These are phyloP conservation scores for Rhizophagus sp. DNA, from an alignment of 192 early-diverging fungal species.

Conservation along the genomic window DNA sequence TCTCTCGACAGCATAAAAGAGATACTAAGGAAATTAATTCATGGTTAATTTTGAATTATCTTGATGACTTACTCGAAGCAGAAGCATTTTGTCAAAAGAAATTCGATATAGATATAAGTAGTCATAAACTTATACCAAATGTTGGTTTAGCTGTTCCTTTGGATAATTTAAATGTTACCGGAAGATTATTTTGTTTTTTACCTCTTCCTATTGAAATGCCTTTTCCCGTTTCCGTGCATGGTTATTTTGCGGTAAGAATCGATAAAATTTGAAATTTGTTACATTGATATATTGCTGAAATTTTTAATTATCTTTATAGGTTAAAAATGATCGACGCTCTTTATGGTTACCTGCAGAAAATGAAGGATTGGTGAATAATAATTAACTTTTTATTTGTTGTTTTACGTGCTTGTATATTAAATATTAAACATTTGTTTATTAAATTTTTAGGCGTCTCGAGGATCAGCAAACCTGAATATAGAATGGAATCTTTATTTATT, in stretches of 20 bases:
- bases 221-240: slow-evolving; percentile 39
- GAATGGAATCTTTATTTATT: neutral
- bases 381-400: neutral
- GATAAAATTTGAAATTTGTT: too few relatives aligned
- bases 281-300: too few relatives aligned
- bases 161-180: slow-evolving; percentile 2
- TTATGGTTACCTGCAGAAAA: neutral
- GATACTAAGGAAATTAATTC: neutral
- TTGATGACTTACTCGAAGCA: slow-evolving; percentile 29
- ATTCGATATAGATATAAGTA: slow-evolving; percentile 2
- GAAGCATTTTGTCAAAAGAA: neutral
- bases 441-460: neutral
- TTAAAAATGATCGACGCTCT: neutral
- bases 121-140: slow-evolving; percentile 36
- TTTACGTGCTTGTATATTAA: neutral
- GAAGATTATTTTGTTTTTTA: slow-evolving; percentile 40
- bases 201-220: slow-evolving; percentile 37
- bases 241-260: slow-evolving; percentile 37
- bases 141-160: slow-evolving; percentile 38
- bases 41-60: slow-evolving; percentile 33
- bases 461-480: neutral
- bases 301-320: neutral
- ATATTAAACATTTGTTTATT: neutral
- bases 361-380: neutral
- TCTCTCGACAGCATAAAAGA: neutral